Conservation (phyloP, 306 rosid genomes). For the Dicorynia guianensis region DNA sequence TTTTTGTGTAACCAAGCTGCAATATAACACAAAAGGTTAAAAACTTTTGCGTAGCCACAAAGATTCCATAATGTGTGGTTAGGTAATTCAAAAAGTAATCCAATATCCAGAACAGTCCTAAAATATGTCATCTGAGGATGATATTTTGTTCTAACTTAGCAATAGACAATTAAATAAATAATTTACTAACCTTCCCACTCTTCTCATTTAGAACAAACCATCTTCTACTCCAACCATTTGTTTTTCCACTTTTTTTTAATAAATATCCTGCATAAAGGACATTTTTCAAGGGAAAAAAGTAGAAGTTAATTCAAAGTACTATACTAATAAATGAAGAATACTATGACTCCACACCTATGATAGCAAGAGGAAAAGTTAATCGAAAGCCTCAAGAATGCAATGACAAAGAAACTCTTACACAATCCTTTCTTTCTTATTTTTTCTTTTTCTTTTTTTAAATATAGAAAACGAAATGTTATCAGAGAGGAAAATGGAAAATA, state of each 20-base stretch:
- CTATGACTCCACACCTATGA: conserved; percentile 14
- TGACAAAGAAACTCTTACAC: conserved; percentile 11
- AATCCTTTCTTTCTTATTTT: too few species aligned
- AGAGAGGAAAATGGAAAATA: too few species aligned
- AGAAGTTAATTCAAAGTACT: conserved; percentile 37
- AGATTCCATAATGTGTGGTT: conserved; percentile 9
- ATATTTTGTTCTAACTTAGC: conserved; percentile 6
- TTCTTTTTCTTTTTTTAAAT: too few species aligned
- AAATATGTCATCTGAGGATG: background rate
- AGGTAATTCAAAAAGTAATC: background rate
- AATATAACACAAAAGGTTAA: background rate
- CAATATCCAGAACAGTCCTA: conserved; percentile 3
- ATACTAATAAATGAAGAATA: conserved; percentile 31
- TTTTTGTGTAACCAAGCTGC: conserved; percentile 71
- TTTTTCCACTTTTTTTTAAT: conserved; percentile 59
- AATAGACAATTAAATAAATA: conserved; percentile 13
- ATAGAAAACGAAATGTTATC: too few species aligned
- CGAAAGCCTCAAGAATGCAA: conserved; percentile 1
- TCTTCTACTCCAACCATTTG: conserved; percentile 62
- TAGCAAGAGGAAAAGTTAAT: conserved; percentile 6
- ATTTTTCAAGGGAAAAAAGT: background rate
- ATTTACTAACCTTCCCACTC: conserved; percentile 65
- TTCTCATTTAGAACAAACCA: conserved; percentile 70
- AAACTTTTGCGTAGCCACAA: conserved; percentile 16
- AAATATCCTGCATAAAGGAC: conserved; percentile 56